A percentile compares a stretch with the other conserved stretches of the same genome.
phyloP scores from a whole-genome alignment of 1,284 basidiomycete species.

The Heliocybe sulcata region DNA sequence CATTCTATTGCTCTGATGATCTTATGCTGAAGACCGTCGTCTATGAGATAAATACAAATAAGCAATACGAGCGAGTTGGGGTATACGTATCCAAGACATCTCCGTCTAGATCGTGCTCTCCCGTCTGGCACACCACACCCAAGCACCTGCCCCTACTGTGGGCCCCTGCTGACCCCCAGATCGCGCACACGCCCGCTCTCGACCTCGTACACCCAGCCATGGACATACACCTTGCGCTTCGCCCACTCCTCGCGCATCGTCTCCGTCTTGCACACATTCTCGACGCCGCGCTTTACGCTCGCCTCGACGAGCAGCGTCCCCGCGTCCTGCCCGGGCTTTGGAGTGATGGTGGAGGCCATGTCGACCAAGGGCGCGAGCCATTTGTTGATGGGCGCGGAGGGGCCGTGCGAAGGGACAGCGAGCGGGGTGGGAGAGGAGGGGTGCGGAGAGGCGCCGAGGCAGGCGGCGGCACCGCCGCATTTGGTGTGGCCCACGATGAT shows the following conservation, averaged over 20 bases:
- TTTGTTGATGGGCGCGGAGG: constrained; percentile 49
- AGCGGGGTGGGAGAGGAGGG: constrained; percentile 20
- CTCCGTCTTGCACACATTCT: constrained; percentile 58
- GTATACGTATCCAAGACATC: no score
- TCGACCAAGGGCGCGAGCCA: constrained; percentile 71
- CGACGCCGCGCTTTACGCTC: constrained; percentile 75
- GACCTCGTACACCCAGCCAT: constrained; percentile 84
- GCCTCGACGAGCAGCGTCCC: constrained; percentile 60
- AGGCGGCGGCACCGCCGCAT: constrained; percentile 75
- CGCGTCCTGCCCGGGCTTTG: constrained; percentile 29
- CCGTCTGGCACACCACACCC: no score
- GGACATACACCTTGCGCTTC: constrained; percentile 61
- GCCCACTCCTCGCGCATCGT: constrained; percentile 71
- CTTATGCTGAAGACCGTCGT: no score
- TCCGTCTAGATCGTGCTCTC: no score
- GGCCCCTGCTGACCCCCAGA: constrained; percentile 47
- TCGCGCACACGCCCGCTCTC: constrained; percentile 66
- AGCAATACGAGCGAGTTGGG: no score
- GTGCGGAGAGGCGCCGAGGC: constrained; percentile 32
- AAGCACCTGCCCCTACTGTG: constrained; percentile 7
- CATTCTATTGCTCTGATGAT: no score
- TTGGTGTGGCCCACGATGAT: constrained; percentile 77
- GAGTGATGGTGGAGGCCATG: constrained; percentile 43
- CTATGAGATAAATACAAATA: no score
- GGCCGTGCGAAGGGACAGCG: constrained; percentile 14